Evolutionary conservation across 2,329 filamentous ascomycete species (phyloP).

Genomic region (Colletotrichum tamarilloi): DNA sequence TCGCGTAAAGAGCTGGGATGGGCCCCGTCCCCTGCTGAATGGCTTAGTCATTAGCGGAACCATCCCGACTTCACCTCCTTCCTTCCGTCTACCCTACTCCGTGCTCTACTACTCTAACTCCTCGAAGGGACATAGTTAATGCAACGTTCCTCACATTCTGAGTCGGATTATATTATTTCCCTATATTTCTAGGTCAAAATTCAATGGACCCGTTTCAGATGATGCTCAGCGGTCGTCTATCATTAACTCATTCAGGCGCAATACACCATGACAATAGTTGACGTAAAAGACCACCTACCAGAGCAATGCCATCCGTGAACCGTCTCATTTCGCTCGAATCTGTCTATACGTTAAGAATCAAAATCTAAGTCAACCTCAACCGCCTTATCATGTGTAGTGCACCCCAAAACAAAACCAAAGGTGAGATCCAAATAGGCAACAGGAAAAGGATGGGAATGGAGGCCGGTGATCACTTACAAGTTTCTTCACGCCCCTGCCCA

Average conservation of each 20-base stretch:
- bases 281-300: too few species aligned
- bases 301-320: too few species aligned
- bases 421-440: background rate
- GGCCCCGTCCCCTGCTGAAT: background rate
- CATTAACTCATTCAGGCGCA: background rate
- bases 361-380: too few species aligned
- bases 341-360: too few species aligned
- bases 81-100: background rate
- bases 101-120: too few species aligned
- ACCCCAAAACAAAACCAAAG: background rate
- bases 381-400: background rate
- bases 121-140: too few species aligned
- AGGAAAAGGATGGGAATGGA: background rate
- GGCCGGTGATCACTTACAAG: background rate
- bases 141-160: too few species aligned
- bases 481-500: background rate
- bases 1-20: slow-evolving; percentile 31
- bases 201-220: too few species aligned
- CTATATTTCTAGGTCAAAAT: background rate
- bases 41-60: slow-evolving; percentile 22
- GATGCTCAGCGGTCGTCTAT: too few species aligned
- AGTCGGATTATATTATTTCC: too few species aligned
- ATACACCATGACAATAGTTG: background rate
- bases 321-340: too few species aligned
- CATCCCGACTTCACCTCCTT: background rate